These are phyloP conservation scores for Rhodotorula mucilaginosa DNA, from an alignment of 1,284 basidiomycete genomes.

Conservation along the genomic window DNA sequence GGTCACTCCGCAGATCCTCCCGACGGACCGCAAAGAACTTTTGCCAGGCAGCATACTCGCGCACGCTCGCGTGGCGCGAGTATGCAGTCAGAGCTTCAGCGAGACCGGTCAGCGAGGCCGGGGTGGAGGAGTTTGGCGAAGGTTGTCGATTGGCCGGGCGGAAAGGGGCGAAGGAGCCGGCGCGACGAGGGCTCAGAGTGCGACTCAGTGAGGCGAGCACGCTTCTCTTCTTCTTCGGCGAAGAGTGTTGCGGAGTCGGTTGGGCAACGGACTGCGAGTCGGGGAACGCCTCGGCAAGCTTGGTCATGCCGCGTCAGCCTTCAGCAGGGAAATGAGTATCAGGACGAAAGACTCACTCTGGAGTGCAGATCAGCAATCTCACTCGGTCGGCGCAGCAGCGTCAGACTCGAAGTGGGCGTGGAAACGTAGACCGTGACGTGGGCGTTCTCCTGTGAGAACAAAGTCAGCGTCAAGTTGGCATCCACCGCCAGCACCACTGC, in stretches of 20 bases:
- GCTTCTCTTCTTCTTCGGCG: constrained; percentile 26
- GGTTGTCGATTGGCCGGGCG: background rate
- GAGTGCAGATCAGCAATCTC: constrained; percentile 31
- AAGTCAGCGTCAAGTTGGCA: background rate
- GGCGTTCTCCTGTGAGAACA: constrained; percentile 8
- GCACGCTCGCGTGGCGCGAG: constrained; percentile 64
- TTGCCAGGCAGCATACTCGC: constrained; percentile 70
- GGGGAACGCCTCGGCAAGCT: constrained; percentile 32
- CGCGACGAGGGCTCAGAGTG: constrained; percentile 33
- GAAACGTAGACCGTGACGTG: constrained; percentile 32
- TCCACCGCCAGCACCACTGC: background rate
- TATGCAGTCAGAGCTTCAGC: constrained; percentile 74
- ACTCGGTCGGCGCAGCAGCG: constrained; percentile 18
- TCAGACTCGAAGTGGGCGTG: constrained; percentile 28
- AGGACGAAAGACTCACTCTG: constrained; percentile 3
- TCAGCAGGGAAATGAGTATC: too few relatives aligned
- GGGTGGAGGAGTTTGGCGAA: background rate
- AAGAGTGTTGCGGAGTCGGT: background rate
- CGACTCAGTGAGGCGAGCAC: constrained; percentile 36
- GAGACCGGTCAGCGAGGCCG: constrained; percentile 49
- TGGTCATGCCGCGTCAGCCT: background rate
- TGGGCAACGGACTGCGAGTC: constrained; percentile 2
- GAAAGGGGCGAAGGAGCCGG: constrained; percentile 3
- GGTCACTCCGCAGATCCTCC: constrained; percentile 79
- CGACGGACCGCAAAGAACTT: constrained; percentile 78